Percentiles rank a stretch among this genome's conserved stretches.
Evolutionary conservation across 257 asterid species (phyloP).

Genomic region (Galeopsis tetrahit): DNA sequence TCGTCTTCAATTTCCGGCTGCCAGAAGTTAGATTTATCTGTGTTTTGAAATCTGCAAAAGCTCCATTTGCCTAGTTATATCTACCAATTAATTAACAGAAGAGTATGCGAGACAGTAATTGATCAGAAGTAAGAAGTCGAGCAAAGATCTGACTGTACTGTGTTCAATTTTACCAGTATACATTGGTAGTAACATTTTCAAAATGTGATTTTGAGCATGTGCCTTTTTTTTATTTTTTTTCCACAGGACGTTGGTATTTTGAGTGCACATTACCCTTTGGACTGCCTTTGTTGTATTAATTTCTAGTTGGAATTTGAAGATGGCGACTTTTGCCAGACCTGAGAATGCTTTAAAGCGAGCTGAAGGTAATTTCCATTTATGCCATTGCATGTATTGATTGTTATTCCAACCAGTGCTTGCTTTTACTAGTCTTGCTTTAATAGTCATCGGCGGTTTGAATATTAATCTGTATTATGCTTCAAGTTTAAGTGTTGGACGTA

Average conservation of each 20-base stretch:
- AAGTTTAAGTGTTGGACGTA: neutral
- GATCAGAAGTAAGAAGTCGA: neutral
- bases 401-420: neutral
- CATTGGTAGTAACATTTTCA: too few species aligned
- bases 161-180: neutral
- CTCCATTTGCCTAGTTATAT: too few species aligned
- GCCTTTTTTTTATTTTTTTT: too few species aligned
- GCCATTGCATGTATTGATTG: neutral
- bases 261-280: neutral
- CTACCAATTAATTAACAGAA: too few species aligned
- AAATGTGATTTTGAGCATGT: neutral
- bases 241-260: neutral
- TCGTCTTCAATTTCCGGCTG: too few species aligned
- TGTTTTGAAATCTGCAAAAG: too few species aligned
- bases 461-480: neutral
- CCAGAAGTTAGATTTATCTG: too few species aligned
- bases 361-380: slow-evolving; percentile 41
- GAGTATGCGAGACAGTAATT: neutral
- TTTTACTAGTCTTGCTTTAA: neutral
- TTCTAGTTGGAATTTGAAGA: neutral
- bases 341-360: slow-evolving; percentile 68
- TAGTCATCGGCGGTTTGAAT: neutral
- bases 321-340: slow-evolving; percentile 39
- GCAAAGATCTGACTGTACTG: neutral
- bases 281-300: neutral